Base-by-base conservation (phyloP, 1,139 yeast species). In the Pichia cactophila region DNA sequence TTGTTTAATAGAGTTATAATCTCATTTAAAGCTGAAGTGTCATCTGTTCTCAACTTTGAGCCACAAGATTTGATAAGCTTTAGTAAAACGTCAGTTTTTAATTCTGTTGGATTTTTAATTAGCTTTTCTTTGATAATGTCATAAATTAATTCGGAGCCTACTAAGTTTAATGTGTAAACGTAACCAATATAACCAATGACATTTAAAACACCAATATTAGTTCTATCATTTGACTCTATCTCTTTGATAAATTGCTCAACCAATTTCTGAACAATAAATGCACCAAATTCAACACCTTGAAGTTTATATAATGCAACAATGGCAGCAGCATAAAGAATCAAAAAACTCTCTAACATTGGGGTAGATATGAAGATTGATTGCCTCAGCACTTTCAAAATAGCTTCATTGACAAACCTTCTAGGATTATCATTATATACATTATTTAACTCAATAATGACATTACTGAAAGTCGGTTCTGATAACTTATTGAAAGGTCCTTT, bases 211-310 rank as follows among this genome's bases (percentile, higher is more conserved):
- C 81, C 83, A 58, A 83, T 86, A 1, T 74, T 71, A 16, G 61
- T 59, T 6, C 61, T 56, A 2, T 26, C 40, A 0, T 59, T 51
- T 17, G 64, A 57, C 35, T 63, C 59, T 37, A 60, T 56, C 42
- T 70, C 62, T 51, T 64, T 64, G 28, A 56, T 59, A 64, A 80
- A 81, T 50, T 71, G 74, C 57, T 87, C 96, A 31, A 90, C 85
- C 48, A 87, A 65, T 0, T 79, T 74, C 63, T 94, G 98, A 37
- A 90, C 73, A 56, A 89, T 84, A 58, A 73, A 79, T 0, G 97
- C 98, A 50, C 96, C 97, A 66, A 89, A 86, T 55, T 88, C 96
- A 36, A 83, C 80, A 20, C 98, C 98, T 61, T 86, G 85, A 10
- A 81, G 61, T 54, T 86, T 76, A 67, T 86, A 89, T 31, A 92